phyloP scores from a whole-genome alignment of 495 filamentous ascomycete species.

The Alectoria sarmentosa region DNA sequence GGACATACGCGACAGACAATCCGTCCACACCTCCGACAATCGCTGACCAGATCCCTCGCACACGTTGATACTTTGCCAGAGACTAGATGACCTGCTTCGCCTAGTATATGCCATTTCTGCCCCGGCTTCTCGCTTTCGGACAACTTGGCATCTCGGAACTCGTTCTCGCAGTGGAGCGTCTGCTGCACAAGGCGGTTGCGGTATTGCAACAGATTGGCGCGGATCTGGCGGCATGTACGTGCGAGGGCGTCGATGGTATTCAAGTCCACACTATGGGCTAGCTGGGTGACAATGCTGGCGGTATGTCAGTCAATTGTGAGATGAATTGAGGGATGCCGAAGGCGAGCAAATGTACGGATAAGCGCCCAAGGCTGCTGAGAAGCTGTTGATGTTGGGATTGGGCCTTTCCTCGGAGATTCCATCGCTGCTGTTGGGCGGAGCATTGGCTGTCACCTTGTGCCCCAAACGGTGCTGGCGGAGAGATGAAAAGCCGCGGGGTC shows the following conservation, averaged over 20 bases:
- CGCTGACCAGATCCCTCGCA: slow-evolving; percentile 76
- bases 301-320: slow-evolving; percentile 12
- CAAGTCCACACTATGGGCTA: slow-evolving; percentile 70
- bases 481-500: slow-evolving; percentile 24
- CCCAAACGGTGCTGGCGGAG: not conserved
- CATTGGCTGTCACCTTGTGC: slow-evolving; percentile 17
- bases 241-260: slow-evolving; percentile 79
- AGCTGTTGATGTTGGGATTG: slow-evolving; percentile 59
- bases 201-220: slow-evolving; percentile 66
- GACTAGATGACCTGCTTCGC: slow-evolving; percentile 39
- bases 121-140: slow-evolving; percentile 17
- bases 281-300: slow-evolving; percentile 63
- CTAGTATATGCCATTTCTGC: slow-evolving; percentile 34
- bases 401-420: slow-evolving; percentile 35
- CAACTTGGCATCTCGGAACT: slow-evolving; percentile 31
- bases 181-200: slow-evolving; percentile 61
- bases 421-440: slow-evolving; percentile 22
- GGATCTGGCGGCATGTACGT: slow-evolving; percentile 71
- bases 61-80: slow-evolving; percentile 66
- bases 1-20: slow-evolving; percentile 68
- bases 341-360: slow-evolving; percentile 63
- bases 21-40: slow-evolving; percentile 69
- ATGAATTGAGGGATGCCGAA: not conserved
- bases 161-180: slow-evolving; percentile 72
- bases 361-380: slow-evolving; percentile 74